A percentile compares a stretch with the other conserved stretches of the same genome.
phyloP scores from a whole-genome alignment of 2,329 filamentous ascomycete species.

The Cordyceps cicadae region DNA sequence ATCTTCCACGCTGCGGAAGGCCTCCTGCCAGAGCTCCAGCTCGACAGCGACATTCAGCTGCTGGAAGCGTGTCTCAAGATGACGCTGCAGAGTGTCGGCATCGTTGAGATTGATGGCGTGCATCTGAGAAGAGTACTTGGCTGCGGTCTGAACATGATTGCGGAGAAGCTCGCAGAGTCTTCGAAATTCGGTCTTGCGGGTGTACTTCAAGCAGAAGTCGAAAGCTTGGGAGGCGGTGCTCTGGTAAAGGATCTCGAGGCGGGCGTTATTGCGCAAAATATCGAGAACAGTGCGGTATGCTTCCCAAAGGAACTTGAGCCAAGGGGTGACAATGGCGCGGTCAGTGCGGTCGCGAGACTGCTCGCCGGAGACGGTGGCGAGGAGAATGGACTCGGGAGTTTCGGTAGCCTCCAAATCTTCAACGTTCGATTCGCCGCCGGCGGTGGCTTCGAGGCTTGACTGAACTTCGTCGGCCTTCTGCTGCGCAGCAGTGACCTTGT shows the following conservation, averaged over 20 bases:
- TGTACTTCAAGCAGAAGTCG: slow-evolving; percentile 97
- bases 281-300: slow-evolving; percentile 97
- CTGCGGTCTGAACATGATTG: slow-evolving; percentile 97
- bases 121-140: slow-evolving; percentile 99
- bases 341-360: slow-evolving; percentile 96
- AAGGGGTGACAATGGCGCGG: slow-evolving; percentile 94
- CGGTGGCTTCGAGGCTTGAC: slow-evolving; percentile 68
- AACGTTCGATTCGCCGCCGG: slow-evolving; percentile 54
- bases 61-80: slow-evolving; percentile 96
- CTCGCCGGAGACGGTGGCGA: slow-evolving; percentile 95
- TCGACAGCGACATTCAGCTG: slow-evolving; percentile 97
- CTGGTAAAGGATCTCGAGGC: slow-evolving; percentile 96
- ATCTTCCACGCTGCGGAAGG: slow-evolving; percentile 97
- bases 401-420: slow-evolving; percentile 96
- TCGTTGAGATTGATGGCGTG: slow-evolving; percentile 98
- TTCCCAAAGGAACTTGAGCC: slow-evolving; percentile 99
- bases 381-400: slow-evolving; percentile 94
- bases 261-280: slow-evolving; percentile 97
- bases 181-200: slow-evolving; percentile 98
- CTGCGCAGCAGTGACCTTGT: slow-evolving; percentile 93
- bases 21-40: slow-evolving; percentile 97
- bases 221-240: slow-evolving; percentile 96
- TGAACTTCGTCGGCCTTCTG: slow-evolving; percentile 94
- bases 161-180: slow-evolving; percentile 95
- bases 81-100: slow-evolving; percentile 91